Base-by-base conservation (phyloP, 345 rosid species). In the Camelina sativa region DNA sequence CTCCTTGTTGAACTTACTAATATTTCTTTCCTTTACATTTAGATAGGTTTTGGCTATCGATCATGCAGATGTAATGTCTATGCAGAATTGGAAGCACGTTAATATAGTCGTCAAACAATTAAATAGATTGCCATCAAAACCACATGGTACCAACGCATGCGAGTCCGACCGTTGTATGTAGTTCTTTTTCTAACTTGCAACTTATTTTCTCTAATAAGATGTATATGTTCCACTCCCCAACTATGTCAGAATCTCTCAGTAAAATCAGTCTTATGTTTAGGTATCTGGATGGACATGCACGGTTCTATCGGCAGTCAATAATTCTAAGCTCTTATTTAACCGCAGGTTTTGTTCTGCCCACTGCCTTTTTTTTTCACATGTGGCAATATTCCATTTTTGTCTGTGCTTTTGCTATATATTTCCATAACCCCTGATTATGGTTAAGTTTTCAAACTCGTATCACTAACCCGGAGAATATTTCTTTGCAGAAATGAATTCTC, bases 41-140 rank as follows among this genome's bases (percentile, higher is more conserved):
- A 57, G 69, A 56, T 89, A 93, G 98, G 89, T 93, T 76, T 86
- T 89, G 80, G 76, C 91, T 68, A 82, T 93, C 72, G 98, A 93
- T 80, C 96, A 93, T 78, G 94, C 97, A 12, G 97, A 93, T 76
- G 85, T 93, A 60, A 89, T 93, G 75, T 82, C 92, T 52, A 84
- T 89, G 94, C 97, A 93, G 97, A 91, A 91, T 77, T 91, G 97
- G 98, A 72, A 81, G 37, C 84, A 83, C 74, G 80, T 91, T 63
- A 55, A 74, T 67, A 73, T 84, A 12, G 94, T 83, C 58, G 80
- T 93, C 68, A 85, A 87, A 67, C 83, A 83, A 57, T 79, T 89
- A 76, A 93, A 91, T 74, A 58, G 62, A 20, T 79, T 89, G 63
- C 96, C 98, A 60, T 83, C 85, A 17, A 88, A 88, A 71, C 96